Conservation (phyloP, 257 asterid species). For the Rubia yunnanensis region DNA sequence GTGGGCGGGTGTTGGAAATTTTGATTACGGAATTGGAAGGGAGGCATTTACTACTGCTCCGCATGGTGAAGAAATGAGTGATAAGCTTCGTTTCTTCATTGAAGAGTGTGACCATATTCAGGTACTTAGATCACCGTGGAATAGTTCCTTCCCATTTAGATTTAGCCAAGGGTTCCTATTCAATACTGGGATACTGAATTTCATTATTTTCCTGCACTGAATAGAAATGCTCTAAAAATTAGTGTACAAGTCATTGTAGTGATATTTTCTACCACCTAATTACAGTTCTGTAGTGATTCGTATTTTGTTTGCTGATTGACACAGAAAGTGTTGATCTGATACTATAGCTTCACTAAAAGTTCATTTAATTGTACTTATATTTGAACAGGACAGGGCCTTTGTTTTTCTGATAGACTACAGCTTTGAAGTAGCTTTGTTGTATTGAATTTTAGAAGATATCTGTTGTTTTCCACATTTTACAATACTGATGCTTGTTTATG, state of each 20-base stretch:
- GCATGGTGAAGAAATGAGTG: conserved; percentile 73
- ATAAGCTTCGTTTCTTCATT: conserved; percentile 81
- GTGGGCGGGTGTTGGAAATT: conserved; percentile 50
- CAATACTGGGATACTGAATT: not conserved
- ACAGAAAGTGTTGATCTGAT: not conserved
- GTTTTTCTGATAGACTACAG: not conserved
- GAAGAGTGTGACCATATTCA: conserved; percentile 96
- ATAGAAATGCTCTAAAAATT: not conserved
- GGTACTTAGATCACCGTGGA: conserved; percentile 30
- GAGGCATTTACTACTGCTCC: conserved; percentile 44
- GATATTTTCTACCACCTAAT: not conserved
- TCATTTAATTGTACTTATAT: not conserved
- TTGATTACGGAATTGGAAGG: conserved; percentile 72
- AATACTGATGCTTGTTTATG: not conserved
- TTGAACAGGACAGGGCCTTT: not conserved
- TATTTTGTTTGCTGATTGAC: not conserved
- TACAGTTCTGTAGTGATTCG: not conserved
- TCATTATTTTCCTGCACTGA: not conserved
- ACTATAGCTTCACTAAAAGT: not conserved
- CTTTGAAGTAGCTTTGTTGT: not conserved
- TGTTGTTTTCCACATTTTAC: not conserved
- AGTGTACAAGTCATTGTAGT: not conserved
- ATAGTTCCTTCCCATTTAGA: conserved; percentile 1
- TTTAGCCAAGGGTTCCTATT: not conserved
- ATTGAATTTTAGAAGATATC: not conserved